phyloP scores from a whole-genome alignment of 169 alveolate genomes.

The Plasmodium coatneyi region DNA sequence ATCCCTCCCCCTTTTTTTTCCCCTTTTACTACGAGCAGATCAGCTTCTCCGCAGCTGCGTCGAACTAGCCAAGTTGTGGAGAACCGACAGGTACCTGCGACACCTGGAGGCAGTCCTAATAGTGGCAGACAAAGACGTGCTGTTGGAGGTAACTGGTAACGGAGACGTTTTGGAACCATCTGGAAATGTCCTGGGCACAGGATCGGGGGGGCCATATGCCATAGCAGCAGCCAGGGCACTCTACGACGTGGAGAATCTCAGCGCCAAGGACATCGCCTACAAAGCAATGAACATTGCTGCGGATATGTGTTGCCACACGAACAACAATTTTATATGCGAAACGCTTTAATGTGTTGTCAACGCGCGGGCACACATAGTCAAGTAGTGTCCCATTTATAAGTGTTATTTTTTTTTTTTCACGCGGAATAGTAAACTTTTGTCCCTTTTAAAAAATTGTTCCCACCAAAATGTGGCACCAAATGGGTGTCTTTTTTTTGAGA shows the following conservation, averaged over 20 bases:
- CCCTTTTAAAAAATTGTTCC: not conserved
- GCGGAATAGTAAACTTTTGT: not conserved
- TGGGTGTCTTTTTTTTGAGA: not conserved
- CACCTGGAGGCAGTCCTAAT: slow-evolving; percentile 87
- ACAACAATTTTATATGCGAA: slow-evolving; percentile 80
- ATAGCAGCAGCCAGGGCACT: slow-evolving; percentile 89
- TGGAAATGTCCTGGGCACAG: slow-evolving; percentile 87
- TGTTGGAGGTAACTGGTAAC: slow-evolving; percentile 86
- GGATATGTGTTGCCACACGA: slow-evolving; percentile 84
- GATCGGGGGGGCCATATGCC: slow-evolving; percentile 91
- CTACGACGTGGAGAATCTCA: slow-evolving; percentile 79
- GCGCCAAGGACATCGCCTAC: slow-evolving; percentile 84
- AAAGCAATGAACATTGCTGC: slow-evolving; percentile 88
- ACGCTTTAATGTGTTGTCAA: slow-evolving; percentile 15
- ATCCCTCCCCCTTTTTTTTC: not conserved
- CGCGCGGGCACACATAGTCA: not conserved
- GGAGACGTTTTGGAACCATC: slow-evolving; percentile 89
- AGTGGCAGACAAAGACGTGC: slow-evolving; percentile 84
- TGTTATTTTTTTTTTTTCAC: not conserved
- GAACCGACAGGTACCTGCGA: slow-evolving; percentile 84
- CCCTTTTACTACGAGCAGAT: slow-evolving; percentile 49
- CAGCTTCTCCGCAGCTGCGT: slow-evolving; percentile 88
- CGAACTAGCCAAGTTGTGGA: slow-evolving; percentile 88
- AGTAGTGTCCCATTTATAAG: slow-evolving; percentile 5
- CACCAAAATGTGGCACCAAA: not conserved